Evolutionary conservation across 768 basidiomycete genomes (phyloP).

Genomic region (Russula emetica): DNA sequence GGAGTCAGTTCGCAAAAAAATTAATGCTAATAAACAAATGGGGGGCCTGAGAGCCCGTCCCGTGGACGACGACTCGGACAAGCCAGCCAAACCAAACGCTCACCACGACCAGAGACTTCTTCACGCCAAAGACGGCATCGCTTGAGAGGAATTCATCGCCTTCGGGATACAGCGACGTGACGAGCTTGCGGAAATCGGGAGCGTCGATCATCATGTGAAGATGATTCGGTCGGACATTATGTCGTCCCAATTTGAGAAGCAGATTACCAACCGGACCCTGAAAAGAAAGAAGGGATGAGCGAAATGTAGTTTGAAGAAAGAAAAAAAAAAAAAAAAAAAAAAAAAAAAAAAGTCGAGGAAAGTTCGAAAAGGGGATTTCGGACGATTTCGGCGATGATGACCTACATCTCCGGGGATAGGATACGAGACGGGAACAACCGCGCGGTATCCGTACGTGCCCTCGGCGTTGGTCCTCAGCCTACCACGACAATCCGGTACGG

Average conservation of each 20-base stretch:
- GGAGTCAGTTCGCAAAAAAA: constrained; percentile 6
- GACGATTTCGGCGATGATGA: constrained; percentile 1
- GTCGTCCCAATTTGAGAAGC: constrained; percentile 53
- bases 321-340: no score
- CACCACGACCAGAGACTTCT: constrained; percentile 72
- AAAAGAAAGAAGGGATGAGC: neutral
- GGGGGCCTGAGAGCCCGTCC: neutral
- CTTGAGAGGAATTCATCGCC: constrained; percentile 62
- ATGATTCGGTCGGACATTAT: constrained; percentile 77
- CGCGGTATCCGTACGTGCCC: constrained; percentile 66
- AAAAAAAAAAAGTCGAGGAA: no score
- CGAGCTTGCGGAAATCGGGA: constrained; percentile 65
- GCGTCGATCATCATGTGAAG: constrained; percentile 71
- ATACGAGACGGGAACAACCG: constrained; percentile 66
- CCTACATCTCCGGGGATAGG: constrained; percentile 69
- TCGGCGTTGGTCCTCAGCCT: constrained; percentile 54
- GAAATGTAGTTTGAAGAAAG: no score
- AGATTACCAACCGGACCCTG: constrained; percentile 70
- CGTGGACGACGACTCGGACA: no score
- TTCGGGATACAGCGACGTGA: constrained; percentile 71
- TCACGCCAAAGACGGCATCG: constrained; percentile 81
- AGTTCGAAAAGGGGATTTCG: no score
- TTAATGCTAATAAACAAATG: neutral
- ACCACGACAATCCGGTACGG: constrained; percentile 69
- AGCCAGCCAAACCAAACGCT: constrained; percentile 33